These are phyloP conservation scores for Picea abies DNA, from an alignment of 83 land plant genomes.

Conservation along the genomic window DNA sequence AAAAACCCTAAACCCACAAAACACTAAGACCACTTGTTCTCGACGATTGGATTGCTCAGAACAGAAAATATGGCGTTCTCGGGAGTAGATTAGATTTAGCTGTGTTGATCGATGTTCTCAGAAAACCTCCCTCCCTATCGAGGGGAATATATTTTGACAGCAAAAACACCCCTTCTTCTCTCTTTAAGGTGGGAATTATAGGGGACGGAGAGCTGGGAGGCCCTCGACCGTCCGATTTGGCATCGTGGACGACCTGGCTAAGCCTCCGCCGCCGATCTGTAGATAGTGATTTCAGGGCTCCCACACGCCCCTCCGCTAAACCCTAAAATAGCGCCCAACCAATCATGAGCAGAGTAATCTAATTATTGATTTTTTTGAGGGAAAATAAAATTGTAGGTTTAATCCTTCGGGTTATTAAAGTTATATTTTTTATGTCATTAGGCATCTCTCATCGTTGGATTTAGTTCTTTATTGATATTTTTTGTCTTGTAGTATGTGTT, in stretches of 20 bases:
- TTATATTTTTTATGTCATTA: no score
- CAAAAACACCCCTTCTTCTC: no score
- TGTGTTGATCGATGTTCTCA: not conserved
- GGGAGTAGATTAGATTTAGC: not conserved
- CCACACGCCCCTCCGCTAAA: not conserved
- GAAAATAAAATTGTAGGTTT: no score
- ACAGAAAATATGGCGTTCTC: not conserved
- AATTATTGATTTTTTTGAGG: no score
- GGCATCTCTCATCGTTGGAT: no score
- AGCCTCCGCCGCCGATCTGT: not conserved
- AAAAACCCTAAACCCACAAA: not conserved
- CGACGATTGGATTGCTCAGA: not conserved
- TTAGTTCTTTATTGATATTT: no score
- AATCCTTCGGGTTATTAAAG: no score
- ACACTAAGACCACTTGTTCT: not conserved
- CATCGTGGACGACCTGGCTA: not conserved
- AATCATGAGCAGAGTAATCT: no score
- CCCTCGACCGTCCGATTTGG: not conserved
- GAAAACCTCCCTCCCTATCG: not conserved
- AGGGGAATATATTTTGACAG: not conserved
- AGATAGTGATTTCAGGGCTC: slow-evolving; percentile 1
- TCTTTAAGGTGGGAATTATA: no score
- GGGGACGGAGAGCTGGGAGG: no score
- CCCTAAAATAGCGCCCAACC: slow-evolving; percentile 10
- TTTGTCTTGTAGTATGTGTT: no score